A percentile compares a stretch with the other conserved stretches of the same genome.
phyloP scores from a whole-genome alignment of 1,284 basidiomycete genomes.

The Xerocomus amazonicus region DNA sequence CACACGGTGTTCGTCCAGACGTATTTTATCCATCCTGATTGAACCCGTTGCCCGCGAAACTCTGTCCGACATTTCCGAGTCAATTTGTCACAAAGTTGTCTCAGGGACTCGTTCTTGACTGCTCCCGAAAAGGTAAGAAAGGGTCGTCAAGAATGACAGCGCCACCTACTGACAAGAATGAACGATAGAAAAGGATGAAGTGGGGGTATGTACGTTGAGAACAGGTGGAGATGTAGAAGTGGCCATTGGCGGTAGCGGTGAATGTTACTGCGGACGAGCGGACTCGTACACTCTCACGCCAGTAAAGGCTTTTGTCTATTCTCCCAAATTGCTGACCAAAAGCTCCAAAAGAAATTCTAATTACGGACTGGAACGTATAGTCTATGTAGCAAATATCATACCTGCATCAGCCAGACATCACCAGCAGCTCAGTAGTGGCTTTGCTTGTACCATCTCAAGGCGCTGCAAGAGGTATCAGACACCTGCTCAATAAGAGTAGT shows the following conservation, averaged over 20 bases:
- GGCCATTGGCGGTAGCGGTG: neutral
- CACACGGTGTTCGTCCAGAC: conserved; percentile 69
- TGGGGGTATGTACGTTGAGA: conserved; percentile 70
- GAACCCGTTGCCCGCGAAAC: conserved; percentile 56
- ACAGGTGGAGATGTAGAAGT: conserved; percentile 35
- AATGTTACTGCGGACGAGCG: neutral
- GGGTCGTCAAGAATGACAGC: neutral
- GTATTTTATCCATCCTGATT: conserved; percentile 78
- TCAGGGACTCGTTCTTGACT: conserved; percentile 67
- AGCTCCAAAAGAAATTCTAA: neutral
- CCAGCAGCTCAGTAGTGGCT: conserved; percentile 71
- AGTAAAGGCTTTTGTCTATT: no score
- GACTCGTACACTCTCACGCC: neutral
- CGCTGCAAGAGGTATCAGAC: conserved; percentile 43
- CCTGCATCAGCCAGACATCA: conserved; percentile 28
- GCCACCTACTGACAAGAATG: conserved; percentile 57
- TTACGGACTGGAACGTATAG: neutral
- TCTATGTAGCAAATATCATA: conserved; percentile 8
- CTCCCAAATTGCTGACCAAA: neutral
- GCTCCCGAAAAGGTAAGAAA: conserved; percentile 6
- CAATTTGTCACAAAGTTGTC: conserved; percentile 63
- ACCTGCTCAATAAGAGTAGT: neutral
- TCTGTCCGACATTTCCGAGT: conserved; percentile 57
- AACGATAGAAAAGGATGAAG: conserved; percentile 65
- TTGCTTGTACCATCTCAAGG: conserved; percentile 64